phyloP scores from a whole-genome alignment of 2,329 filamentous ascomycete genomes.

The Hymenoscyphus infarciens region DNA sequence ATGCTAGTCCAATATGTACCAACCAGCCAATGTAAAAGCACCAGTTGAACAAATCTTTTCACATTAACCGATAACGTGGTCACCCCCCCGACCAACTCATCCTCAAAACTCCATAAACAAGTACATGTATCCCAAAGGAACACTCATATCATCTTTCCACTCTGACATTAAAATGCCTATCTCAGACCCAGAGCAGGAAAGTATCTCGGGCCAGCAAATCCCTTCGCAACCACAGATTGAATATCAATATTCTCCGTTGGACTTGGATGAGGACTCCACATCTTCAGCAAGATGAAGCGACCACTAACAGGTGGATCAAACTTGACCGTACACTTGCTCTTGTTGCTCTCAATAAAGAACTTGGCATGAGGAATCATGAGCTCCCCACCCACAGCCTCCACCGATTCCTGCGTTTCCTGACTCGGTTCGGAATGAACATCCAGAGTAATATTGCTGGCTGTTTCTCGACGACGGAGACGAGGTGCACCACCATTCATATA shows the following conservation, averaged over 20 bases:
- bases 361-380: conserved; percentile 70
- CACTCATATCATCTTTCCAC: not conserved
- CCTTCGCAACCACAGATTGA: conserved; percentile 77
- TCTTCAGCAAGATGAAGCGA: conserved; percentile 80
- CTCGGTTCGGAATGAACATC: conserved; percentile 32
- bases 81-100: not conserved
- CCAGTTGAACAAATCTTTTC: not conserved
- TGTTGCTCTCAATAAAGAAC: conserved; percentile 79
- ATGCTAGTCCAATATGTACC: not conserved
- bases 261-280: conserved; percentile 75
- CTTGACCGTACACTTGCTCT: conserved; percentile 79
- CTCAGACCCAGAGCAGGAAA: conserved; percentile 59
- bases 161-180: conserved; percentile 4
- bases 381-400: conserved; percentile 54
- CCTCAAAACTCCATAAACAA: not conserved
- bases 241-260: conserved; percentile 76
- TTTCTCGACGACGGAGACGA: conserved; percentile 28
- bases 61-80: not conserved
- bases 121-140: not conserved
- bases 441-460: conserved; percentile 33
- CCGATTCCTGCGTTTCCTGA: conserved; percentile 54
- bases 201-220: conserved; percentile 81
- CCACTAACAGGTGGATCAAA: conserved; percentile 82
- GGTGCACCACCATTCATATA: conserved; percentile 18
- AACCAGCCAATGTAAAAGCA: not conserved